Base-by-base conservation (phyloP, 495 filamentous ascomycete genomes). In the Podospora appendiculata region DNA sequence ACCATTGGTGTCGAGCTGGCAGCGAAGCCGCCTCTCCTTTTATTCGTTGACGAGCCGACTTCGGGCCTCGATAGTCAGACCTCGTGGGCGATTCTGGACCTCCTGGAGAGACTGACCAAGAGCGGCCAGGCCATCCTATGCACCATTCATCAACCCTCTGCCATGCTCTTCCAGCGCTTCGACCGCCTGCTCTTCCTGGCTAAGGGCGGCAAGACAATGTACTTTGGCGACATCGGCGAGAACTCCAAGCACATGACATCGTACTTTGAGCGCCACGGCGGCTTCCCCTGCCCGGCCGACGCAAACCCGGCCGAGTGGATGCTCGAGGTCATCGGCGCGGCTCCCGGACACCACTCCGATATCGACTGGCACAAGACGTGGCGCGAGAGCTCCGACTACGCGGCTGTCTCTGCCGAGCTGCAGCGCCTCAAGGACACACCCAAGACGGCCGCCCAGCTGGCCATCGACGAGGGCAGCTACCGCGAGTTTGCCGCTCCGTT, bases 241-340 rank as follows among this genome's bases (percentile, higher is more conserved):
- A 86, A 89, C 72, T 89, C 88, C 0, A 76, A 77, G 19, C 85
- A 74, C 14, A 67, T 96, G 55, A 79, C 81, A 1, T 77, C 66
- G 56, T 95, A 95, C 69, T 96, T 96, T 57, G 86, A 93, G 68
- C 73, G 76, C 45, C 86, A 91, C 60, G 86, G 90, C 44, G 88
- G 86, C 4, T 70, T 76, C 16, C 74, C 81, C 41, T 95, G 90
- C 67, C 86, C 87, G 3, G 55, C 62, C 3, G 83, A 86, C 13
- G 86, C 88, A n/a, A 96, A 88, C 69, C 90, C 90, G 32, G 92
- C 92, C 16, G 92, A 97, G 70, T 95, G 88, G 88, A 96, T 97
- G 88, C 75, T 97, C 36, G 90, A 95, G 62, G 85, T 89, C 45
- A 95, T 92, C 60, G 92, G 91, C 54, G 90, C 89, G 25, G 90